Base-by-base conservation (phyloP, 495 filamentous ascomycete species). In the Pseudevernia furfuracea region DNA sequence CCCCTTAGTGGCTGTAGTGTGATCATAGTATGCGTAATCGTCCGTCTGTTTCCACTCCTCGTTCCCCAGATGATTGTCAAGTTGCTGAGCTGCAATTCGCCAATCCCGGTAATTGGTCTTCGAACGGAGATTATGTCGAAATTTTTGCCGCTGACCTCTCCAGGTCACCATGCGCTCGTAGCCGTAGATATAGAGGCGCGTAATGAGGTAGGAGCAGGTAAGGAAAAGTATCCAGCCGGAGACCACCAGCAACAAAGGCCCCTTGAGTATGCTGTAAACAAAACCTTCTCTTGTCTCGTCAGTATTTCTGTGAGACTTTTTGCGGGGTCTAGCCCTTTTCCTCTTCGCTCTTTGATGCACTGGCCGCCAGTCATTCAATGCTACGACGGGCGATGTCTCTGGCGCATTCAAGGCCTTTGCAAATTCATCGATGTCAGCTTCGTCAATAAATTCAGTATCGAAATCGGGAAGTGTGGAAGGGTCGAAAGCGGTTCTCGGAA, bases 221-320 rank as follows among this genome's bases (percentile, higher is more conserved):
- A 86, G 79, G 12, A 89, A 82, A 1, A 83, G 57, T 59, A 98
- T 84, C 91, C 92, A 97, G 17, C 85, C 82, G 53, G 87, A 80
- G 0, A 96, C 92, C 37, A 87, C 76, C 23, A 89, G 68, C 37
- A 98, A 77, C 64, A 98, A 82, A 9, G 94, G 95, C 90, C 92
- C 97, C 73, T 96, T 96, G 55, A 96, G 77, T 34, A 97, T 71
- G 2, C 81, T 82, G 73, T 98, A 97, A 19, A 95, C 81, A 68
- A 92, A 90, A 0, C 94, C 94, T 76, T 98, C 94, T 58, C 94
- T 79, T 4, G 93, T 97, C 75, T 98, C 94, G 73, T 98, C 94
- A 66, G 85, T 89, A 60, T 85, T 86, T 59, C 88, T 80, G 32
- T 62, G 62, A 21, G 58, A 58, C 41, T 65, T 66, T 66, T 69